A percentile compares a stretch with the other conserved stretches of the same genome.
Evolutionary conservation across 1,284 basidiomycete species (phyloP).

Genomic region (Ganoderma sp.): DNA sequence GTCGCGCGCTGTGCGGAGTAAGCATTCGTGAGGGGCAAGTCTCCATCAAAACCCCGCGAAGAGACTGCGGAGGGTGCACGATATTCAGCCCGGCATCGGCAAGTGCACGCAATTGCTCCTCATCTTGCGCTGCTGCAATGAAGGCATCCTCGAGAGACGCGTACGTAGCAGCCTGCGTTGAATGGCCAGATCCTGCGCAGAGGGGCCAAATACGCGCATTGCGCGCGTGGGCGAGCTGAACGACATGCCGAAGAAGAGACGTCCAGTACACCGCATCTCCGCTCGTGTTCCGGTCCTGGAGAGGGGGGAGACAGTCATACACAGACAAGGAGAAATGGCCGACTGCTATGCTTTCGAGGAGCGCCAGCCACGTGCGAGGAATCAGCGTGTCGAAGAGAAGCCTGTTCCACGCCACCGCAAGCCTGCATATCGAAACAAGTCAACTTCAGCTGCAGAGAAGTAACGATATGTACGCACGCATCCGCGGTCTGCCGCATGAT

Average conservation of each 20-base stretch:
- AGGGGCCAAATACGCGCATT: constrained; percentile 12
- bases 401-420: constrained; percentile 32
- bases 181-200: background rate
- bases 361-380: constrained; percentile 15
- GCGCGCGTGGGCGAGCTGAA: constrained; percentile 3
- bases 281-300: constrained; percentile 8
- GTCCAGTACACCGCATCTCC: constrained; percentile 21
- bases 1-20: constrained; percentile 7
- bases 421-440: constrained; percentile 14
- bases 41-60: constrained; percentile 9
- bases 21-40: background rate
- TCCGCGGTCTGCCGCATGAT: constrained; percentile 47
- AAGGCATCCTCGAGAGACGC: background rate
- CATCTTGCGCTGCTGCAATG: constrained; percentile 9
- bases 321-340: background rate
- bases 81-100: constrained; percentile 10
- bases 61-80: background rate
- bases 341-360: constrained; percentile 1
- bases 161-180: background rate
- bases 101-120: constrained; percentile 9
- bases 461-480: constrained; percentile 44
- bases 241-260: constrained; percentile 7
- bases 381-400: constrained; percentile 25
- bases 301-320: constrained; percentile 14
- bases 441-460: background rate